Evolutionary conservation across 768 basidiomycete species (phyloP), one percentile per base, ranked within the genome.

Genomic region (Pleurotus giganteus): DNA sequence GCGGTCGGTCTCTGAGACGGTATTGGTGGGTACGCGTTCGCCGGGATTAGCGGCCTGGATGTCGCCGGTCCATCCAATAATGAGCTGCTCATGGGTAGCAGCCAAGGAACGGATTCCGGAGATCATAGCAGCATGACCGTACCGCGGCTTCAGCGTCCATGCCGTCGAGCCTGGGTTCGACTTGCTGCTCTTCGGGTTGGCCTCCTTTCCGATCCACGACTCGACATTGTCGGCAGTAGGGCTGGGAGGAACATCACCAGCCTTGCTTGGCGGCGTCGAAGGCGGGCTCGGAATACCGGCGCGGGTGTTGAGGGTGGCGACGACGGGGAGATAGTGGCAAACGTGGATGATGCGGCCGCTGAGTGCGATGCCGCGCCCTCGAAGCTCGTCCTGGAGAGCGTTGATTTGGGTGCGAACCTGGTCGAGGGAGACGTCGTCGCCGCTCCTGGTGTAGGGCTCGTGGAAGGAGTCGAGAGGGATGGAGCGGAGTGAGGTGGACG

Each of bases 51-150:
- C 67, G 9, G 84, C 79, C 47, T 84, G 69, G 60, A 98, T 81
- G 60, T 97, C 94, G 34, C 96, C 96, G 0, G 91, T 91, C 91
- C 97, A 96, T 19, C 94, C 96, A 41, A 98, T 79, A 66, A 98
- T 82, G 64, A 96, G 69, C 74, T 98, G 93, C 61, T 96, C 89
- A 70, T 96, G 90, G 0, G 89, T 89, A 11, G 84, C 74, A 2
- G 86, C 79, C 31, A 99, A 82, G 9, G 88, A 89, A 51, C 86
- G 84, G 64, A 98, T 94, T 28, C 96, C 96, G 42, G 88, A 89
- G 57, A 94, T 88, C 90, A 98, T 94, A 9, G 96, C 96, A 7
- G 91, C 83, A 66, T 98, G 97, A 15, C 94, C 95, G 59, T 93
- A 86, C 36, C 96, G 80, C 1, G 86, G 82, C 1, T 81, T 70